Percentiles rank a stretch among this genome's conserved stretches.
Evolutionary conservation across 805 yeast genomes (phyloP).

Genomic region (Pichia cabralensis): DNA sequence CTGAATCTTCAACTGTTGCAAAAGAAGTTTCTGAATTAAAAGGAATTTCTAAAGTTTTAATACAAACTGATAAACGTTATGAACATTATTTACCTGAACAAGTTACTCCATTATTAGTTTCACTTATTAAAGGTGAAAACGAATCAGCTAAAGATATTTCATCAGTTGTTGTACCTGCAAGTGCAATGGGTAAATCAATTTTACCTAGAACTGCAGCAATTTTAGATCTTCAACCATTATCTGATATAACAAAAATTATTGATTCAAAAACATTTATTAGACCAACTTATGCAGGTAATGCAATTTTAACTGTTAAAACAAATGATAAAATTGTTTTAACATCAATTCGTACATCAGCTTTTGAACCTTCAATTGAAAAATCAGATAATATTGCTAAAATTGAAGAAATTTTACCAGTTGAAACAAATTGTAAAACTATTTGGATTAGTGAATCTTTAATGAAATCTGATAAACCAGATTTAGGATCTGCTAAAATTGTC

Average conservation of each 20-base stretch:
- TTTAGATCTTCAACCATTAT: constrained; percentile 77
- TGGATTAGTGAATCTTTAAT: constrained; percentile 72
- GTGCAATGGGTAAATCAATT: constrained; percentile 81
- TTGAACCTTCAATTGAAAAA: constrained; percentile 34
- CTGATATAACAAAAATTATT: constrained; percentile 67
- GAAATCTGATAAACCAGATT: constrained; percentile 81
- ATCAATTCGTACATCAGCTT: constrained; percentile 82
- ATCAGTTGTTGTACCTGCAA: constrained; percentile 71
- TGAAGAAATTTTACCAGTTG: constrained; percentile 36
- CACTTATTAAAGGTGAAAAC: constrained; percentile 29
- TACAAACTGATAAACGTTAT: constrained; percentile 48
- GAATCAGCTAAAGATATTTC: constrained; percentile 39
- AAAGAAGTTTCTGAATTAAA: constrained; percentile 41
- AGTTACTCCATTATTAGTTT: constrained; percentile 55
- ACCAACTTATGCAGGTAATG: constrained; percentile 96
- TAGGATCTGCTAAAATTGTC: constrained; percentile 70
- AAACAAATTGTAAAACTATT: constrained; percentile 34
- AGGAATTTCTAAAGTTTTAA: constrained; percentile 44
- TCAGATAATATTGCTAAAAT: constrained; percentile 28
- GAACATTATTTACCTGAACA: constrained; percentile 74
- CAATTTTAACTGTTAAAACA: constrained; percentile 69
- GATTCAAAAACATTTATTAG: constrained; percentile 68
- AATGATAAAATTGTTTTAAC: constrained; percentile 55
- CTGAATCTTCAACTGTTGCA: constrained; percentile 42
- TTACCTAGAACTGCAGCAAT: constrained; percentile 83